These are phyloP conservation scores for Hypoxylon sp. DNA, from an alignment of 2,329 filamentous ascomycete species.

Conservation along the genomic window DNA sequence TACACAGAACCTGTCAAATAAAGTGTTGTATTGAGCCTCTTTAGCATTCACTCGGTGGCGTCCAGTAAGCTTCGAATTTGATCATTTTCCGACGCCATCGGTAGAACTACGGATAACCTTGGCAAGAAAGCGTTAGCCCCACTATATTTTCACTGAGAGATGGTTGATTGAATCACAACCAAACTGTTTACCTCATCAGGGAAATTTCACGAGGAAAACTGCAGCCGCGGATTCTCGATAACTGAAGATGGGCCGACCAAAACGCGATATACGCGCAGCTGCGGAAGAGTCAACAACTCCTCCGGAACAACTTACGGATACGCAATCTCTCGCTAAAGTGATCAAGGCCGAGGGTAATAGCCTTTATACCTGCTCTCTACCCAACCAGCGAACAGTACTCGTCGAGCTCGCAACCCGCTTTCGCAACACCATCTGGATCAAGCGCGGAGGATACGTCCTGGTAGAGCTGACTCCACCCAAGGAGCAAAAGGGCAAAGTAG, in stretches of 20 bases:
- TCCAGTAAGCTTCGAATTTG: neutral
- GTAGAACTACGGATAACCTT: slow-evolving; percentile 26
- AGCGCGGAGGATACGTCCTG: slow-evolving; percentile 87
- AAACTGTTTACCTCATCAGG: neutral
- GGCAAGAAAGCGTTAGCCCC: slow-evolving; percentile 5
- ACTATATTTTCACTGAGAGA: slow-evolving; percentile 13
- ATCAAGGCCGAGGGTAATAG: slow-evolving; percentile 90
- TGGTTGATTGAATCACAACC: slow-evolving; percentile 4
- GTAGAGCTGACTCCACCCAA: slow-evolving; percentile 77
- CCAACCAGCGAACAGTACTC: slow-evolving; percentile 75
- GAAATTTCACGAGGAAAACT: neutral
- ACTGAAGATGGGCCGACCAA: slow-evolving; percentile 76
- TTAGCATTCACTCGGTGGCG: neutral
- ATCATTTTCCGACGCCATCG: neutral
- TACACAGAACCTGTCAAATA: neutral
- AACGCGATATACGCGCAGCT: slow-evolving; percentile 82
- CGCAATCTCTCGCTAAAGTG: slow-evolving; percentile 81
- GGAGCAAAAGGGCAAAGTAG: slow-evolving; percentile 81
- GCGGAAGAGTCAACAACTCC: slow-evolving; percentile 78
- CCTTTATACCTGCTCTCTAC: slow-evolving; percentile 83
- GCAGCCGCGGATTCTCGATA: slow-evolving; percentile 1
- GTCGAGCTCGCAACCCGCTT: slow-evolving; percentile 89
- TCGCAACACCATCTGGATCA: slow-evolving; percentile 94
- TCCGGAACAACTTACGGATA: slow-evolving; percentile 70
- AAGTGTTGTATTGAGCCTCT: neutral